Base-by-base conservation (phyloP, 1,284 basidiomycete genomes). In the Bondarzewia mesenterica region DNA sequence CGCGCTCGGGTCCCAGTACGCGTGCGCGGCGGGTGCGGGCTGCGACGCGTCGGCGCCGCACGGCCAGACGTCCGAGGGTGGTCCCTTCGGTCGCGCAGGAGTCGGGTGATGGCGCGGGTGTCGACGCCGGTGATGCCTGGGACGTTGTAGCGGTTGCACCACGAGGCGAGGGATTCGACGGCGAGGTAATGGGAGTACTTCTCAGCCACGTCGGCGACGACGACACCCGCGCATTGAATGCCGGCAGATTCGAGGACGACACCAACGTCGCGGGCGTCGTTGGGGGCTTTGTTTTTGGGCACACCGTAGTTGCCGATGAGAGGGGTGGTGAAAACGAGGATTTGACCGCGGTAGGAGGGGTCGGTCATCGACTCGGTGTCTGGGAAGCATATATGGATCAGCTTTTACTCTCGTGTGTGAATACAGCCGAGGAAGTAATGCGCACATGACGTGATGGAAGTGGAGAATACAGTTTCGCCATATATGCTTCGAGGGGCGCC, bases 341-440 rank as follows among this genome's bases (percentile, higher is more conserved):
- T 93, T 70, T 99, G 96, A 47, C 93, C 89, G 32, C 92, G 89
- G 70, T 99, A 99, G 7, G 96, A 99, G 5, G 95, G 95, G 65
- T 99, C 95, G 42, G 95, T 99, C 92, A 99, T 96, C 14, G 93
- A 97, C 70, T 99, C 96, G 48, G 94, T 98, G 69, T 99, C 90
- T 93, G 57, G 38, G 12, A 20, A 8, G 4, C 23, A 16, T 15
- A 1, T 5, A 18, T 50, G 29, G 32, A 27, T 5, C 23, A 18
- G 27, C 26, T 29, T 37, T n/a, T 39, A 14, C 4, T 49, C 35
- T 29, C 29, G 49, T 10, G 35, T 21, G 32, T 8, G 40, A 26
- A 32, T 2, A n/a, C 26, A 22, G 29, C 40, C 21, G 41, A 14
- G 29, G 27, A 41, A 46, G 27, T 20, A 23, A 23, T 0, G 70